phyloP scores from a whole-genome alignment of 1,284 basidiomycete genomes.

The Trichosporon coremiiforme region DNA sequence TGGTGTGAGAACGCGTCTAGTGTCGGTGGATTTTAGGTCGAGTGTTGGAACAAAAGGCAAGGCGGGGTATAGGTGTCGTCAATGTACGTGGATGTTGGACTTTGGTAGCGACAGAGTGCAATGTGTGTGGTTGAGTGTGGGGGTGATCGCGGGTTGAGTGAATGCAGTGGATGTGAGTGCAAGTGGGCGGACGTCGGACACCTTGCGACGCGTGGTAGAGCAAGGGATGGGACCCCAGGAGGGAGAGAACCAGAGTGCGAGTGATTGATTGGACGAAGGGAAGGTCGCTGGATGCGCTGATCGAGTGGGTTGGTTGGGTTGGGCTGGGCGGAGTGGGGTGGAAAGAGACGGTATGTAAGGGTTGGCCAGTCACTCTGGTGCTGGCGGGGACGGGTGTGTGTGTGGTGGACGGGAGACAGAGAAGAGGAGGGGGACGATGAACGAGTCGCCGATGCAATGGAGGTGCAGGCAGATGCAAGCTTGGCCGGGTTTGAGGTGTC shows the following conservation, averaged over 20 bases:
- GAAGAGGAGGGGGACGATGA: not conserved
- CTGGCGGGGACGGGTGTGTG: not conserved
- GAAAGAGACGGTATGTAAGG: not conserved
- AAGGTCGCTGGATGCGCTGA: slow-evolving; percentile 13
- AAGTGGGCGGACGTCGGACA: not conserved
- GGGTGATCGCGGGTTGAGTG: not conserved
- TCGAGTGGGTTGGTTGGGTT: not conserved
- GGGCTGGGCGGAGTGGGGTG: not conserved
- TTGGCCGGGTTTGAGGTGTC: not conserved
- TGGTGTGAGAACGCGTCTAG: slow-evolving; percentile 17
- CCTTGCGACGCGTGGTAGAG: slow-evolving; percentile 9
- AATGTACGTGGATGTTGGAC: not conserved
- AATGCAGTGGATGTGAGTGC: not conserved
- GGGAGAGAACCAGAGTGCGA: not conserved
- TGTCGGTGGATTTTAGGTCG: not conserved
- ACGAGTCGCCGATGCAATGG: not conserved
- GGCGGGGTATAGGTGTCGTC: slow-evolving; percentile 5
- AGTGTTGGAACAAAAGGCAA: not conserved
- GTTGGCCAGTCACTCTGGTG: not conserved
- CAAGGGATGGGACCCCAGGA: not conserved
- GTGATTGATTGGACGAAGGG: slow-evolving; percentile 10
- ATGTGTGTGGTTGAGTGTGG: not conserved
- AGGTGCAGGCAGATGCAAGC: no score
- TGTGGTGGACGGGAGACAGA: not conserved
- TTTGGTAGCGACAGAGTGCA: not conserved